Evolutionary conservation across 1,284 basidiomycete species (phyloP).

Genomic region (Hypsizygus ulmarius): DNA sequence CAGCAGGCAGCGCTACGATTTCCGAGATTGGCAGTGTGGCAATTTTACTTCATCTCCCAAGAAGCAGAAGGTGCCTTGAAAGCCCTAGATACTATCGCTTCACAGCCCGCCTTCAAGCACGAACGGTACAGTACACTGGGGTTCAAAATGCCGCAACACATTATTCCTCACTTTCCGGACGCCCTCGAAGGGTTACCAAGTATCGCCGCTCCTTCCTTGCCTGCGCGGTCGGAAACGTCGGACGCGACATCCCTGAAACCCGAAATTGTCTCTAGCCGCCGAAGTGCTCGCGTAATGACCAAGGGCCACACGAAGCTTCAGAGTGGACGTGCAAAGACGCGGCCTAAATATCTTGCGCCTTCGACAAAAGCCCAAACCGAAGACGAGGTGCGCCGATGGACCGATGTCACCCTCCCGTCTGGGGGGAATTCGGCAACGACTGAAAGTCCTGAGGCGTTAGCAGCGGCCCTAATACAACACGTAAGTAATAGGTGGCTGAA

Average conservation of each 20-base stretch:
- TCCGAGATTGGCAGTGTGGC: slow-evolving; percentile 9
- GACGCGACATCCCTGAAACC: too few relatives aligned
- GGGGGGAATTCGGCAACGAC: background rate
- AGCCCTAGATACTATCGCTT: background rate
- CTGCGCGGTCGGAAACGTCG: too few relatives aligned
- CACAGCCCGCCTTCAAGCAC: background rate
- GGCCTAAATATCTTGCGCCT: too few relatives aligned
- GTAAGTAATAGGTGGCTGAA: background rate
- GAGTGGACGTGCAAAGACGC: too few relatives aligned
- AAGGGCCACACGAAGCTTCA: too few relatives aligned
- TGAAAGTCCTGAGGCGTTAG: background rate
- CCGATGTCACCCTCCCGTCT: background rate
- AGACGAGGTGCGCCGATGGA: background rate
- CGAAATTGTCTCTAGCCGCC: too few relatives aligned
- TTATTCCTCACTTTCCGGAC: background rate
- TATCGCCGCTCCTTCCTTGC: too few relatives aligned
- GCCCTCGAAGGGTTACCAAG: too few relatives aligned
- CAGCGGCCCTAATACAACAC: slow-evolving; percentile 7
- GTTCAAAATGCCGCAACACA: background rate
- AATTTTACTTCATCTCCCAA: background rate
- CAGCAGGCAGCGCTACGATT: background rate
- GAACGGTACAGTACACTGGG: background rate
- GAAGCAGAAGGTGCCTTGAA: slow-evolving; percentile 4
- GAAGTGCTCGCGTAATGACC: too few relatives aligned
- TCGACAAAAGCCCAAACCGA: background rate